A percentile compares a stretch with the other conserved stretches of the same genome.
These are phyloP conservation scores for Fusarium sp. DNA, from an alignment of 2,329 filamentous ascomycete genomes.

Conservation along the genomic window DNA sequence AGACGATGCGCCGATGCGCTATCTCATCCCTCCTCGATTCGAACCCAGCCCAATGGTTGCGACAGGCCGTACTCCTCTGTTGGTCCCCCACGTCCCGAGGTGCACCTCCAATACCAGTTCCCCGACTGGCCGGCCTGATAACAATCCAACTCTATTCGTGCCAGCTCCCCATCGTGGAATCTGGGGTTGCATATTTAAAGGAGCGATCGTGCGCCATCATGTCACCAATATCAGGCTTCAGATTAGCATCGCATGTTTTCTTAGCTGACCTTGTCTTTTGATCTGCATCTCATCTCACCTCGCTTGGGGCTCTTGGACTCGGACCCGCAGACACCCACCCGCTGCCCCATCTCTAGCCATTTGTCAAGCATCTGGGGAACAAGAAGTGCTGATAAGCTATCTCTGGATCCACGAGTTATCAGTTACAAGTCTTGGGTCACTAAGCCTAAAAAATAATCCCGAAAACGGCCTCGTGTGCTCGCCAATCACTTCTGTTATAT, in stretches of 20 bases:
- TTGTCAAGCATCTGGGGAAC: conserved; percentile 27
- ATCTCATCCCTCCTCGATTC: conserved; percentile 20
- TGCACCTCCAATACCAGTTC: conserved; percentile 5
- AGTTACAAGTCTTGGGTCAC: conserved; percentile 25
- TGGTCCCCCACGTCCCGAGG: conserved; percentile 34
- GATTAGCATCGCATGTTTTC: conserved; percentile 18
- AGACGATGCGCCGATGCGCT: conserved; percentile 27
- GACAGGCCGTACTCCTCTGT: conserved; percentile 9
- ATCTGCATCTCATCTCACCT: conserved; percentile 16
- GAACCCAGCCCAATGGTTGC: conserved; percentile 13
- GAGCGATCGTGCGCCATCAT: background rate
- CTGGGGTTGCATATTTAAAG: conserved; percentile 19
- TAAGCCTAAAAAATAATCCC: conserved; percentile 34
- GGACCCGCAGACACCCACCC: conserved; percentile 37
- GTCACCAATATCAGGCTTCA: background rate
- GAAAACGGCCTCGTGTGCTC: conserved; percentile 25
- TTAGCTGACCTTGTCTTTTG: conserved; percentile 16
- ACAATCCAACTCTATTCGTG: conserved; percentile 1
- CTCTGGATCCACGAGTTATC: conserved; percentile 36
- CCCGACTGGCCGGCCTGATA: conserved; percentile 28
- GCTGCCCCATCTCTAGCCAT: conserved; percentile 18
- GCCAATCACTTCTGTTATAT: conserved; percentile 8
- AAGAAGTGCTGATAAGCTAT: conserved; percentile 42
- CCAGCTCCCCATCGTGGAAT: conserved; percentile 7
- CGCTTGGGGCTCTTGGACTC: conserved; percentile 10